Percentiles rank a stretch among this genome's conserved stretches.
phyloP scores from a whole-genome alignment of 2,329 filamentous ascomycete genomes.

The Colletotrichum sp. region DNA sequence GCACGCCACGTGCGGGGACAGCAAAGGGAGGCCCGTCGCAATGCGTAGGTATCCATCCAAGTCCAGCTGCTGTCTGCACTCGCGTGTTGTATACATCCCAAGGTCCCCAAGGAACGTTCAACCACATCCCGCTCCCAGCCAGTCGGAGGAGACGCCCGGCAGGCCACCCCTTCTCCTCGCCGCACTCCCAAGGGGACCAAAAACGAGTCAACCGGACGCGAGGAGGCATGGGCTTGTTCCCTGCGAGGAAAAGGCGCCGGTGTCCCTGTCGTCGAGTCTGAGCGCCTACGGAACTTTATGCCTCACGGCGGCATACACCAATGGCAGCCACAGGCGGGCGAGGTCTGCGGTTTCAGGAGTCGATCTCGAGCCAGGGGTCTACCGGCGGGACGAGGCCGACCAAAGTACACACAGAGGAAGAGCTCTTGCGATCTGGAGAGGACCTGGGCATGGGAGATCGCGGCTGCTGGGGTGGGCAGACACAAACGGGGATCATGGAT shows the following conservation, averaged over 20 bases:
- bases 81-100: background rate
- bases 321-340: conserved; percentile 10
- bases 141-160: conserved; percentile 14
- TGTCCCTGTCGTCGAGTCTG: conserved; percentile 10
- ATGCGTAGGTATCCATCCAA: background rate
- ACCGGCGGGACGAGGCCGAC: conserved; percentile 16
- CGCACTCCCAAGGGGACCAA: background rate
- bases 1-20: conserved; percentile 16
- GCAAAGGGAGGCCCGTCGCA: background rate
- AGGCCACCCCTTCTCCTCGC: conserved; percentile 4
- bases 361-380: conserved; percentile 21
- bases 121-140: background rate
- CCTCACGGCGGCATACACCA: conserved; percentile 18
- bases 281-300: conserved; percentile 21
- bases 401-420: background rate
- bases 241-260: conserved; percentile 2
- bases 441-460: conserved; percentile 11
- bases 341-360: conserved; percentile 24
- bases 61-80: background rate
- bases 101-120: background rate
- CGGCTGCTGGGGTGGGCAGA: background rate
- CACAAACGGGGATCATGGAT: background rate
- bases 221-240: background rate
- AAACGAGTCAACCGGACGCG: conserved; percentile 12
- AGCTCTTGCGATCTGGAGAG: conserved; percentile 1